A percentile compares a stretch with the other conserved stretches of the same genome.
These are phyloP conservation scores for Wickerhamomyces tratensis DNA, from an alignment of 805 yeast species.

Conservation along the genomic window DNA sequence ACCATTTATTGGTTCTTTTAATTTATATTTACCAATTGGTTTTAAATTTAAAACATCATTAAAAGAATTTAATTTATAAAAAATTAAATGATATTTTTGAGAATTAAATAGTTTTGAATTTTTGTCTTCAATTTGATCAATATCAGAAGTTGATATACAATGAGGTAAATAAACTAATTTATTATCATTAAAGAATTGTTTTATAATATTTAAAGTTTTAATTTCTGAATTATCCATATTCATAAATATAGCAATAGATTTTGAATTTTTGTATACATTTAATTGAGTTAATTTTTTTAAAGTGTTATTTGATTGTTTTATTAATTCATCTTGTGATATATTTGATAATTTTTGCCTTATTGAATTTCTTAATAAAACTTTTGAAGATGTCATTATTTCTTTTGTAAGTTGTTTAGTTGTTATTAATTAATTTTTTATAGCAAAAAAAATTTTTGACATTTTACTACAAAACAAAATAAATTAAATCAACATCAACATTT, in stretches of 20 bases:
- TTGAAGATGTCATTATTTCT: no score
- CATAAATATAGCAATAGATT: constrained; percentile 58
- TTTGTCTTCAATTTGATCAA: constrained; percentile 2
- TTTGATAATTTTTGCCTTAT: no score
- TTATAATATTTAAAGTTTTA: constrained; percentile 46
- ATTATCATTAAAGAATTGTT: constrained; percentile 35
- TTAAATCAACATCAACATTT: no score
- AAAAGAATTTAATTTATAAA: constrained; percentile 38
- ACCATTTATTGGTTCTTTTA: constrained; percentile 54
- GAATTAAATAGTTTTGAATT: constrained; percentile 2
- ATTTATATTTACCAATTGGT: constrained; percentile 60
- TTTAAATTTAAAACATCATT: constrained; percentile 34
- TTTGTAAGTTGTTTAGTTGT: no score
- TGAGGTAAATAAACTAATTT: constrained; percentile 54
- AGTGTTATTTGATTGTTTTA: no score
- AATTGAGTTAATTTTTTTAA: no score
- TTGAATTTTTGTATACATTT: constrained; percentile 22
- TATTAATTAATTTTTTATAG: no score
- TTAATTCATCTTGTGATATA: no score
- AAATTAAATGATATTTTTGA: constrained; percentile 38
- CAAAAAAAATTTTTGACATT: no score
- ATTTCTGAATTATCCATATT: constrained; percentile 68
- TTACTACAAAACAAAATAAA: no score
- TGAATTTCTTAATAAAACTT: no score
- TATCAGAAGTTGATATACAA: constrained; percentile 17